Conservation (phyloP, 768 basidiomycete species). For the Naganishia friedmannii region DNA sequence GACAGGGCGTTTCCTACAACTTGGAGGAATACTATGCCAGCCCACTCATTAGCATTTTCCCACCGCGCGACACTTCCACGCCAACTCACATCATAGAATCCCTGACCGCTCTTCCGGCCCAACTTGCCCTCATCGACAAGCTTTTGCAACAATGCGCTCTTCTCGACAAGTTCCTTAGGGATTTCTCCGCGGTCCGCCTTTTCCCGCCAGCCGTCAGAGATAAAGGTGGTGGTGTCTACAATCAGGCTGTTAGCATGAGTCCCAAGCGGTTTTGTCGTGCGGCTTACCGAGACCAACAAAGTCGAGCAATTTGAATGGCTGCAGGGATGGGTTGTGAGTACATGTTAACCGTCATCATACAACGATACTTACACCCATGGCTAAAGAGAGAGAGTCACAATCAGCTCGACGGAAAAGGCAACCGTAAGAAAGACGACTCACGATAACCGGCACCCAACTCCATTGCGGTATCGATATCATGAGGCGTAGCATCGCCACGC, state of each 20-base stretch:
- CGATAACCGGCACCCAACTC: constrained; percentile 55
- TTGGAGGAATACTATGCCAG: constrained; percentile 13
- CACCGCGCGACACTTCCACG: not conserved
- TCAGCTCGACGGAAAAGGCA: not conserved
- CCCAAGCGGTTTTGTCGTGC: not conserved
- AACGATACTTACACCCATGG: constrained; percentile 49
- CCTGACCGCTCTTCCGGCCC: constrained; percentile 54
- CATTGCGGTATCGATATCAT: constrained; percentile 56
- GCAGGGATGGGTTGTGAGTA: not conserved
- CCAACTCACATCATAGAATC: constrained; percentile 53
- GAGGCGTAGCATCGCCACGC: constrained; percentile 54
- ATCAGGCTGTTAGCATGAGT: constrained; percentile 5
- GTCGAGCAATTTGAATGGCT: constrained; percentile 52
- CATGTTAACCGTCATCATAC: too few species aligned
- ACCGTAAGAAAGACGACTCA: constrained; percentile 36
- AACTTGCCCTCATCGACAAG: constrained; percentile 53
- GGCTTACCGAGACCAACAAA: constrained; percentile 54
- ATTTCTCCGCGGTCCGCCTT: constrained; percentile 51
- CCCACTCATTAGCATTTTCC: not conserved
- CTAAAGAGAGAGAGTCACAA: constrained; percentile 26
- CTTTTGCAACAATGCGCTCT: constrained; percentile 51
- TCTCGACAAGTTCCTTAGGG: constrained; percentile 45
- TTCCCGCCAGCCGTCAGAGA: constrained; percentile 53
- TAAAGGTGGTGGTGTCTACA: constrained; percentile 51
- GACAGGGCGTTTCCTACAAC: not conserved